Base-by-base conservation (phyloP, 768 basidiomycete species). In the Rhodotorula diobovata region DNA sequence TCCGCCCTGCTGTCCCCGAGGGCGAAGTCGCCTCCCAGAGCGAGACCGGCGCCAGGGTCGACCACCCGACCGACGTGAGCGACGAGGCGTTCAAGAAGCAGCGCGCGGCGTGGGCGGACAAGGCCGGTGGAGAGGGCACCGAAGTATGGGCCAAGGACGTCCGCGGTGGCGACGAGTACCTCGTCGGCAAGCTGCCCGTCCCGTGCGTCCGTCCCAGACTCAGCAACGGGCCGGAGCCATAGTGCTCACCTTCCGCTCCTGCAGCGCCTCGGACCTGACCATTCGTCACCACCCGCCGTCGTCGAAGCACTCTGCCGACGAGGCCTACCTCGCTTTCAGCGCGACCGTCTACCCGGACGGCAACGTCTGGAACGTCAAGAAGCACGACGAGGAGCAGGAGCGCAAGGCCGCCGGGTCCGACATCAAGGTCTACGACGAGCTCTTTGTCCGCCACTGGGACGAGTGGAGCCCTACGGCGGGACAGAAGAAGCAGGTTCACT, bases 291-390 rank as follows among this genome's bases (percentile, higher is more conserved):
- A 54, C 67, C 20, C 66, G 2, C 4, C 23, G 30, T 18, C 65
- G 46, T 89, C 86, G 12, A 10, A 35, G 34, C 37, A 61, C 15
- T 50, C 55, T 2, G 48, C n/a, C 78, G 84, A 84, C n/a, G 82
- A 85, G 9, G 86, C 86, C 25, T 76, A 84, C 57, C 85, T 99
- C 48, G 87, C 91, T 12, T 97, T 99, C 82, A 90, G 91, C 0
- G 91, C 90, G 45, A 84, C 86, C 64, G 91, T 95, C 10, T 89
- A 90, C 78, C 81, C 85, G 4, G 90, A 94, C 70, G 88, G 88
- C 3, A 85, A 88, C 70, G 81, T 96, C 58, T 86, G 84, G 50
- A 83, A 86, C 18, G 88, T 89, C 35, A 85, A 84, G 72, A 83
- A 86, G 75, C 85, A 89, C 74, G 91, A 95, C 78, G 82, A 87